Percentiles rank a stretch among this genome's conserved stretches.
Evolutionary conservation across 73 alveolate species (phyloP).

Genomic region (Breviolum minutum): DNA sequence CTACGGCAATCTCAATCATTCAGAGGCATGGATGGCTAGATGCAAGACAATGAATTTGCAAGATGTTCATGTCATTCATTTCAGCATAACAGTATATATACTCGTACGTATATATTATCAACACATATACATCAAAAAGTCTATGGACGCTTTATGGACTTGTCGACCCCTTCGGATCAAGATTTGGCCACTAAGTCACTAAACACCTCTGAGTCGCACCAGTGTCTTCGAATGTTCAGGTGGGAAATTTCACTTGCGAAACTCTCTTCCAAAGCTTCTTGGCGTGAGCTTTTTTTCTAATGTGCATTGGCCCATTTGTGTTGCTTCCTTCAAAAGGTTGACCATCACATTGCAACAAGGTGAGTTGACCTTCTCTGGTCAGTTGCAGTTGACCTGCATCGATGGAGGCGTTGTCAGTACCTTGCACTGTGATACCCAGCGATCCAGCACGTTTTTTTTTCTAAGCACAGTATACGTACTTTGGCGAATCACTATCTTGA

Average conservation of each 20-base stretch:
- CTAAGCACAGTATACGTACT: too few relatives aligned
- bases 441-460: too few relatives aligned
- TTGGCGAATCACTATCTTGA: too few relatives aligned
- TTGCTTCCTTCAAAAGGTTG: background rate
- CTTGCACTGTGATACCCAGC: background rate
- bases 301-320: background rate
- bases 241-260: constrained; percentile 31
- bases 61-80: background rate
- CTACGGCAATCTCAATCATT: constrained; percentile 24
- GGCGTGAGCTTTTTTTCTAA: background rate
- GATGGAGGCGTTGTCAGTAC: constrained; percentile 11
- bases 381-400: constrained; percentile 5
- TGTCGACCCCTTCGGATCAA: too few relatives aligned
- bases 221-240: background rate
- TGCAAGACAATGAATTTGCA: background rate
- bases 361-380: constrained; percentile 38
- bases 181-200: too few relatives aligned
- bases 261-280: constrained; percentile 40
- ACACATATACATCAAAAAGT: background rate
- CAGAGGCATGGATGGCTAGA: background rate
- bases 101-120: too few relatives aligned
- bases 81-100: background rate
- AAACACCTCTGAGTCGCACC: too few relatives aligned
- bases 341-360: background rate
- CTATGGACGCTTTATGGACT: too few relatives aligned